Conservation (phyloP, 1,284 basidiomycete species). For the Macrocybe sp. region DNA sequence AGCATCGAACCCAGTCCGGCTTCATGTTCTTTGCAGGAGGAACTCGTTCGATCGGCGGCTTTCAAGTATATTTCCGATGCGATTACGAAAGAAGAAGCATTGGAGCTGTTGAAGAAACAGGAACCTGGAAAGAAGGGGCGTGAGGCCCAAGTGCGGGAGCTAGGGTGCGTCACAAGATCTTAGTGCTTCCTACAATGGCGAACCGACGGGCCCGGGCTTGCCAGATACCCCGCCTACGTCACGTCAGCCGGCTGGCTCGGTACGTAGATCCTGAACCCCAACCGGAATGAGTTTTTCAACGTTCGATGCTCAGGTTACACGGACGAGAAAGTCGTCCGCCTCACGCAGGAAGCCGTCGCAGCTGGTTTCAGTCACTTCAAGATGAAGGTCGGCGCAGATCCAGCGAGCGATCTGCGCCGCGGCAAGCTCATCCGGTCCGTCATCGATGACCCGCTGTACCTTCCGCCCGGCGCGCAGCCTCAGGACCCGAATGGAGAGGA, state of each 20-base stretch:
- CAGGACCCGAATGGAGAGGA: constrained; percentile 64
- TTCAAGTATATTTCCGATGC: constrained; percentile 95
- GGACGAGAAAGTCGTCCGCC: constrained; percentile 85
- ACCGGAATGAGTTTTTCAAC: constrained; percentile 11
- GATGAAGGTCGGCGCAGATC: constrained; percentile 92
- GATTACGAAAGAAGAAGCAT: constrained; percentile 87
- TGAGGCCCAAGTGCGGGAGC: constrained; percentile 64
- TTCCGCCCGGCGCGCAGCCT: constrained; percentile 49
- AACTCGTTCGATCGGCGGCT: constrained; percentile 78
- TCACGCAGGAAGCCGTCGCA: constrained; percentile 82
- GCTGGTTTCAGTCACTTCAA: constrained; percentile 96
- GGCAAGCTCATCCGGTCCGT: constrained; percentile 87
- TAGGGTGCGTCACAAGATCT: constrained; percentile 39
- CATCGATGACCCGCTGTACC: constrained; percentile 84
- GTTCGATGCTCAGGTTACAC: constrained; percentile 54
- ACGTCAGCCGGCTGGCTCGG: constrained; percentile 93
- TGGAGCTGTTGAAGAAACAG: constrained; percentile 76
- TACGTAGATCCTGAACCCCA: constrained; percentile 51
- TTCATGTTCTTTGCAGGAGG: constrained; percentile 47
- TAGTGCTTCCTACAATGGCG: too few relatives aligned
- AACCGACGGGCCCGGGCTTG: not conserved
- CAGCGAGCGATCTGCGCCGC: constrained; percentile 80
- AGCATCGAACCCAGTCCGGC: too few relatives aligned
- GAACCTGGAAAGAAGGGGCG: constrained; percentile 75
- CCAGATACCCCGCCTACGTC: constrained; percentile 91